These are phyloP conservation scores for Aspergillus carlsbadensis DNA, from an alignment of 495 filamentous ascomycete genomes.

Conservation along the genomic window DNA sequence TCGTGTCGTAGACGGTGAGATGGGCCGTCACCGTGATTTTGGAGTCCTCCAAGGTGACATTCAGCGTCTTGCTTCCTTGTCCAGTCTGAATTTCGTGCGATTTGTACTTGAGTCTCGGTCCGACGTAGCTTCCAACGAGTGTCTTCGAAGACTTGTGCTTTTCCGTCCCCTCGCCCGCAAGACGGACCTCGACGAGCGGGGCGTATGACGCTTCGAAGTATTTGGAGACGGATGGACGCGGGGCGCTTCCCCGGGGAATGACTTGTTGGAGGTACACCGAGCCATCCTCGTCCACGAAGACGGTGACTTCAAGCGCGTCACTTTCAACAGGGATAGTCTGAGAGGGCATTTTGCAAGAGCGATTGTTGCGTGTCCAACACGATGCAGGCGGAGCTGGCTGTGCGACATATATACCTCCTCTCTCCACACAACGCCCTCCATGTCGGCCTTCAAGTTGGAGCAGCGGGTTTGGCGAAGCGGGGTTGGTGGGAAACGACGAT, in stretches of 20 bases:
- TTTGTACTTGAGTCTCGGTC: slow-evolving; percentile 14
- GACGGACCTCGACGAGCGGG: slow-evolving; percentile 18
- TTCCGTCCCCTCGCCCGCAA: slow-evolving; percentile 21
- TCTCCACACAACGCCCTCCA: background rate
- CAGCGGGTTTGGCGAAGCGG: background rate
- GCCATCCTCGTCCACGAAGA: slow-evolving; percentile 6
- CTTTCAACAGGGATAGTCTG: slow-evolving; percentile 7
- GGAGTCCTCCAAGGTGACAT: slow-evolving; percentile 11
- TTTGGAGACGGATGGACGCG: slow-evolving; percentile 4
- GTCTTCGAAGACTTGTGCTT: slow-evolving; percentile 20
- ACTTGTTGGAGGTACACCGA: slow-evolving; percentile 9
- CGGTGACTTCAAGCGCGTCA: slow-evolving; percentile 1
- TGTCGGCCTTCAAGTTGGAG: too few relatives aligned
- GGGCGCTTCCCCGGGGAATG: background rate
- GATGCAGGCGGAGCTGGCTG: too few relatives aligned
- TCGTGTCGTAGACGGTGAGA: slow-evolving; percentile 10
- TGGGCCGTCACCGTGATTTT: slow-evolving; percentile 11
- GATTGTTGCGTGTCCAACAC: background rate
- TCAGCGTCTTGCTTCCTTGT: background rate
- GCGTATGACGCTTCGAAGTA: slow-evolving; percentile 10
- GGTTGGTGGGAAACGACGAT: slow-evolving; percentile 8
- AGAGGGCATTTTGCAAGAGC: background rate
- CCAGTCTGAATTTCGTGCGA: slow-evolving; percentile 2
- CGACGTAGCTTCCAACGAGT: slow-evolving; percentile 17
- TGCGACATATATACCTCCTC: background rate